These are phyloP conservation scores for Verticillium alfalfae DNA, from an alignment of 2,329 filamentous ascomycete species.

Conservation along the genomic window DNA sequence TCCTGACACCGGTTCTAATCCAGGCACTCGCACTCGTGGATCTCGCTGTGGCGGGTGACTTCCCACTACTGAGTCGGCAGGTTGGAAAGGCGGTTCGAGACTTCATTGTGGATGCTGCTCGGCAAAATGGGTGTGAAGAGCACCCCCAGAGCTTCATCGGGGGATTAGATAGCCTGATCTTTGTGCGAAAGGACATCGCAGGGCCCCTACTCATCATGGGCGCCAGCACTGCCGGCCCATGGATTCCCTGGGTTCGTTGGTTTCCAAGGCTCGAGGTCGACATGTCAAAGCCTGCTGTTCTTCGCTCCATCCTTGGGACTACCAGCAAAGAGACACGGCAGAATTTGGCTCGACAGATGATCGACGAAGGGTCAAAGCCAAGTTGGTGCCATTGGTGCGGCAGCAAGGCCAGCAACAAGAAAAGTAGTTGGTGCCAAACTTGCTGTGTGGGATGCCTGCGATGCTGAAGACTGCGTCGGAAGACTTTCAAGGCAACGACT, in stretches of 20 bases:
- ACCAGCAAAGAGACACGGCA: slow-evolving; percentile 2
- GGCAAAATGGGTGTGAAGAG: neutral
- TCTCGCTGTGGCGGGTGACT: neutral
- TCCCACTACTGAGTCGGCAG: slow-evolving; percentile 6
- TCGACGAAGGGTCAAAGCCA: neutral
- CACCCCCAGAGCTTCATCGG: slow-evolving; percentile 1
- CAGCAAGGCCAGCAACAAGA: neutral
- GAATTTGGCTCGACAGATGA: neutral
- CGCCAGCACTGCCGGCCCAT: slow-evolving; percentile 3
- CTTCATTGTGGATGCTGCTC: slow-evolving; percentile 2
- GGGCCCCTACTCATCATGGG: slow-evolving; percentile 7
- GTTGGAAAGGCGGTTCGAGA: slow-evolving; percentile 2
- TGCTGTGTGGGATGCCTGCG: slow-evolving; percentile 8
- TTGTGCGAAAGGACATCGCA: slow-evolving; percentile 8
- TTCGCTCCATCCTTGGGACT: slow-evolving; percentile 1
- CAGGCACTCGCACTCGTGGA: slow-evolving; percentile 4
- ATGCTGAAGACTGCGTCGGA: neutral
- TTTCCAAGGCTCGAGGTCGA: slow-evolving; percentile 9
- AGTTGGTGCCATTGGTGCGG: slow-evolving; percentile 10
- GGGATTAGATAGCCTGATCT: slow-evolving; percentile 5
- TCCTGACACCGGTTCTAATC: slow-evolving; percentile 5
- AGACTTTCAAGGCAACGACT: neutral
- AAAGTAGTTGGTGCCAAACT: slow-evolving; percentile 5
- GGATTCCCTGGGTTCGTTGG: slow-evolving; percentile 11
- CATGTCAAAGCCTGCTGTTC: slow-evolving; percentile 3